These are phyloP conservation scores for Diaporthe sp. DNA, from an alignment of 2,329 filamentous ascomycete genomes.

Conservation along the genomic window DNA sequence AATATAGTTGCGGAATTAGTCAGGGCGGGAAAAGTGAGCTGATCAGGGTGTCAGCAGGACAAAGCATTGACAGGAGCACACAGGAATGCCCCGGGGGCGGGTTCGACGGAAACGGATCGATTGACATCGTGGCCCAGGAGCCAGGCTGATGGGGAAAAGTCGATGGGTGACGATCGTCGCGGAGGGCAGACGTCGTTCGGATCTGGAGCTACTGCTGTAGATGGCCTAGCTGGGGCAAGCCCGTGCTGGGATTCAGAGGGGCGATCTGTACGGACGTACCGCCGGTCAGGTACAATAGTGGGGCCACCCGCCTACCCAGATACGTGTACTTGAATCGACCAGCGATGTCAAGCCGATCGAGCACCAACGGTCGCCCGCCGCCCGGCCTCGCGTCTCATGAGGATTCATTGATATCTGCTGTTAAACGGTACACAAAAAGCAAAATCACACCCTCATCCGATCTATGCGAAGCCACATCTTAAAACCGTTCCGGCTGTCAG, in stretches of 20 bases:
- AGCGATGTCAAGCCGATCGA: not conserved
- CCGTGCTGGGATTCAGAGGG: not conserved
- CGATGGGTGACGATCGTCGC: conserved; percentile 36
- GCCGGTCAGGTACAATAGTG: conserved; percentile 16
- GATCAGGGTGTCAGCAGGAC: conserved; percentile 14
- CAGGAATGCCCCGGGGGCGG: not conserved
- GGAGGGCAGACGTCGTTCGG: conserved; percentile 8
- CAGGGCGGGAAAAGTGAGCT: conserved; percentile 13
- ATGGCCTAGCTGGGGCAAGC: not conserved
- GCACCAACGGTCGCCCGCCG: not conserved
- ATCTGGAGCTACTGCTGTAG: conserved; percentile 29
- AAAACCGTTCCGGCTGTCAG: conserved; percentile 25
- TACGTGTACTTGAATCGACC: not conserved
- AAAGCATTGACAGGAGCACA: conserved; percentile 4
- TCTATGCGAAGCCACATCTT: conserved; percentile 14
- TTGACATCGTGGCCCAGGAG: not conserved
- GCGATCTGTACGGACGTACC: not conserved
- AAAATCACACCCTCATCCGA: not conserved
- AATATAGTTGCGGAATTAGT: not conserved
- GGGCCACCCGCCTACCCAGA: not conserved
- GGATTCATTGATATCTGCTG: not conserved
- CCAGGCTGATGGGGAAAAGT: not conserved
- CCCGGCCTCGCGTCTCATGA: not conserved
- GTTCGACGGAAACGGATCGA: conserved; percentile 4
- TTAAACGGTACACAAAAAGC: not conserved